Conservation (phyloP, 1,139 yeast genomes). For the Pichia sp. region DNA sequence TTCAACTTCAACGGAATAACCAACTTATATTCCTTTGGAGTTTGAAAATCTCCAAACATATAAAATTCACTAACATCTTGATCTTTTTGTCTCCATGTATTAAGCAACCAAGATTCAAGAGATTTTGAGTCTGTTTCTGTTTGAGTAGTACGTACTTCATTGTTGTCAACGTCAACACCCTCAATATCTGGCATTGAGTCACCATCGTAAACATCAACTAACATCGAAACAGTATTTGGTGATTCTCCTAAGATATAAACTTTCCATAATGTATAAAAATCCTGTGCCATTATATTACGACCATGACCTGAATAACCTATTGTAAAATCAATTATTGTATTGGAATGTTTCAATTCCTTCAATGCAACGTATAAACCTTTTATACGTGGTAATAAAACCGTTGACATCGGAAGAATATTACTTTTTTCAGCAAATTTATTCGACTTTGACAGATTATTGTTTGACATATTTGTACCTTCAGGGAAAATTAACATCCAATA, state of each 20-base stretch:
- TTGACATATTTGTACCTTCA: constrained; percentile 87
- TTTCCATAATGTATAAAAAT: constrained; percentile 56
- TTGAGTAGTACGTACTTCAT: constrained; percentile 22
- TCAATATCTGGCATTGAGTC: constrained; percentile 23
- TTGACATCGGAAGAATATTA: constrained; percentile 33
- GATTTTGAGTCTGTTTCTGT: not conserved
- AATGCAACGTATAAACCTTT: constrained; percentile 73
- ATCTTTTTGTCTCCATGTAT: constrained; percentile 80
- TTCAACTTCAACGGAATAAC: constrained; percentile 18
- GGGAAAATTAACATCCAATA: constrained; percentile 71
- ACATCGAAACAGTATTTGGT: constrained; percentile 59
- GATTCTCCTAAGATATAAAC: constrained; percentile 66
- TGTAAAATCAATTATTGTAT: constrained; percentile 73
- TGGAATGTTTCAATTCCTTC: constrained; percentile 43
- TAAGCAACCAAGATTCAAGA: constrained; percentile 36
- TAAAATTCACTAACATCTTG: constrained; percentile 54
- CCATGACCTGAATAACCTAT: constrained; percentile 71
- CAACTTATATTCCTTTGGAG: constrained; percentile 20
- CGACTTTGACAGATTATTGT: constrained; percentile 55
- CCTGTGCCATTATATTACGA: constrained; percentile 68
- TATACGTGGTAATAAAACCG: constrained; percentile 72
- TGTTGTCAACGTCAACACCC: constrained; percentile 27
- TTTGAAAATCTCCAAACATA: constrained; percentile 48
- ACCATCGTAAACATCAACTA: constrained; percentile 48
- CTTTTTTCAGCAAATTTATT: constrained; percentile 47